Base-by-base conservation (phyloP, 2,329 filamentous ascomycete species). In the Claviceps sp. region DNA sequence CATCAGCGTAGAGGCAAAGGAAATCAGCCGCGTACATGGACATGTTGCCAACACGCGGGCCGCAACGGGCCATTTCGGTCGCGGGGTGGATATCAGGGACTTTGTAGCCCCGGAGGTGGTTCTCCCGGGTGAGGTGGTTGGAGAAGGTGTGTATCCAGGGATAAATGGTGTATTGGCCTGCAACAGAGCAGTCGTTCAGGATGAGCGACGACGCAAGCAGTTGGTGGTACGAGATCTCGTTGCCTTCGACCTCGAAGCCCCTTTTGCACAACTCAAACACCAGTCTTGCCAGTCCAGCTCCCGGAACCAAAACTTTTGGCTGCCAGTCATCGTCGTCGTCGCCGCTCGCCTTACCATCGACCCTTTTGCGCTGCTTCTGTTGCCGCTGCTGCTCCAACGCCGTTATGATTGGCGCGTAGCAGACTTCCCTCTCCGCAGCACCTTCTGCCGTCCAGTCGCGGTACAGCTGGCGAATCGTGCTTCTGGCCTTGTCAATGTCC, bases 141-240 rank as follows among this genome's bases (percentile, higher is more conserved):
- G 88, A 95, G 65, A 96, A 95, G 46, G 81, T 82, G 56, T 93
- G 79, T 3, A 88, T 80, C 79, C 91, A 98, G 0, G 93, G 93
- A 62, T 85, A 87, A 50, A 98, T 75, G 8, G 74, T 80, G 67
- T 89, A 88, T 55, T 85, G 75, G 16, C 75, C 75, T 0, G 77
- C 77, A 2, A 66, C 63, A 0, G 71, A 60, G 4, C 83, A 86
- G 59, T 74, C 76, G 65, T 91, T 90, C 47, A 90, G 77, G 16
- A 90, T 78, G 63, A 86, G 84, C 0, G 78, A 80, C 5, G 87
- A 94, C 1, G 88, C 88, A 53, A 97, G 75, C n/a, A 98, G 78
- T 65, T 95, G 88, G 66, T 98, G 93, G 63, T 95, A 97, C 2
- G 90, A 96, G 55, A 97, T 95, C 68, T 98, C 87, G 63, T 96